phyloP scores from a whole-genome alignment of 768 basidiomycete species.

The Hygrocybe coccinea region DNA sequence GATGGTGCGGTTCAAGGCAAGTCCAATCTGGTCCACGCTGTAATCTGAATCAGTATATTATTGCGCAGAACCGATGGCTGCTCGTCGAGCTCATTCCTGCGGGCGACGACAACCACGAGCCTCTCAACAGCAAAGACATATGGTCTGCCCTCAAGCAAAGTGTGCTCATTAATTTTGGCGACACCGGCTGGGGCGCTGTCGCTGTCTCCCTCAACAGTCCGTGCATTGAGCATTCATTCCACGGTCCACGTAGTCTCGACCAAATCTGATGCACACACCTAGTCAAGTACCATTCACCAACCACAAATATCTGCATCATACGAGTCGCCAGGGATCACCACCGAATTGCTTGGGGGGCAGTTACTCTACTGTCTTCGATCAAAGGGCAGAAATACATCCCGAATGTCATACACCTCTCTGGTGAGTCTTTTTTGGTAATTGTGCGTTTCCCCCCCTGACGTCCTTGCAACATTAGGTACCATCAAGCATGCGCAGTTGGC shows the following conservation, averaged over 20 bases:
- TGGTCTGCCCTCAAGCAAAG: conserved; percentile 67
- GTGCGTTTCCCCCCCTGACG: neutral
- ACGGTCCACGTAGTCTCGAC: neutral
- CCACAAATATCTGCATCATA: conserved; percentile 78
- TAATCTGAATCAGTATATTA: neutral
- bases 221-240: conserved; percentile 16
- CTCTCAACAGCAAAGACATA: conserved; percentile 58
- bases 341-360: conserved; percentile 71
- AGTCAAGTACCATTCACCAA: conserved; percentile 89
- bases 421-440: conserved; percentile 37
- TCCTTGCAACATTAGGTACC: conserved; percentile 53
- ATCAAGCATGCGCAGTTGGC: conserved; percentile 81
- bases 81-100: conserved; percentile 76
- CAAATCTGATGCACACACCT: conserved; percentile 9
- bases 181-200: conserved; percentile 81
- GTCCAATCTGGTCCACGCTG: neutral
- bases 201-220: conserved; percentile 64
- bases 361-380: conserved; percentile 64
- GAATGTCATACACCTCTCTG: conserved; percentile 75
- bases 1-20: conserved; percentile 11
- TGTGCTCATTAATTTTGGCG: conserved; percentile 70
- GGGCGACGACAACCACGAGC: conserved; percentile 19
- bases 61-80: conserved; percentile 77
- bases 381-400: conserved; percentile 61
- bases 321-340: conserved; percentile 81